Percentiles rank a stretch among this genome's conserved stretches.
Conservation (phyloP, 371 early-diverging fungal species). For the Rhizopus microsporus region DNA sequence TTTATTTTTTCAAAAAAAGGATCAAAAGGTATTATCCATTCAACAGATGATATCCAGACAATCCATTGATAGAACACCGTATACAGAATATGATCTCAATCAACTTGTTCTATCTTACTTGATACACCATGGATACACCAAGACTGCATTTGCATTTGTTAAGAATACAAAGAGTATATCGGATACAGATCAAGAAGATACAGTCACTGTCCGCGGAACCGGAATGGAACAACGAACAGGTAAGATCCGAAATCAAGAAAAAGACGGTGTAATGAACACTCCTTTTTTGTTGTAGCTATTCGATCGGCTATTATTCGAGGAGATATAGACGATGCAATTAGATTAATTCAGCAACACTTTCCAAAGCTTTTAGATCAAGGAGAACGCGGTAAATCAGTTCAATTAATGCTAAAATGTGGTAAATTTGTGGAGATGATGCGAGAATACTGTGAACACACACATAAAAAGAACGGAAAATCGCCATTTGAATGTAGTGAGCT, state of each 20-base stretch:
- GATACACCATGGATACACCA: conserved; percentile 76
- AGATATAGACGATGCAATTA: conserved; percentile 73
- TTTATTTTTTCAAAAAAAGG: conserved; percentile 1
- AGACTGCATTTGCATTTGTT: conserved; percentile 68
- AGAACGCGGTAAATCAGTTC: conserved; percentile 42
- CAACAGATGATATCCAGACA: background rate
- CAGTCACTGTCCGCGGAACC: background rate
- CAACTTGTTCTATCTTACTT: conserved; percentile 75
- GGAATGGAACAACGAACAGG: conserved; percentile 8
- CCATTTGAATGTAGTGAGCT: background rate
- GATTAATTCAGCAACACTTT: conserved; percentile 59
- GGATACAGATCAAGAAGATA: background rate
- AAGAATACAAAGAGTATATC: conserved; percentile 30
- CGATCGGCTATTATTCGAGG: conserved; percentile 66
- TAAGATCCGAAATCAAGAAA: background rate
- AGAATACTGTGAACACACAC: conserved; percentile 29
- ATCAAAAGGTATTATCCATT: background rate
- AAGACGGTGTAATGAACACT: conserved; percentile 3
- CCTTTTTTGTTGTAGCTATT: conserved; percentile 52
- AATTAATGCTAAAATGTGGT: conserved; percentile 78
- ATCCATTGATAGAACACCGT: background rate
- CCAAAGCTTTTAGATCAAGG: conserved; percentile 55
- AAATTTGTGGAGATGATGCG: conserved; percentile 87
- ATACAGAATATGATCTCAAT: conserved; percentile 28
- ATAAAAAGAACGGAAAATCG: conserved; percentile 49